Evolutionary conservation across 2,329 filamentous ascomycete genomes (phyloP).

Genomic region (Penicillium sp.): DNA sequence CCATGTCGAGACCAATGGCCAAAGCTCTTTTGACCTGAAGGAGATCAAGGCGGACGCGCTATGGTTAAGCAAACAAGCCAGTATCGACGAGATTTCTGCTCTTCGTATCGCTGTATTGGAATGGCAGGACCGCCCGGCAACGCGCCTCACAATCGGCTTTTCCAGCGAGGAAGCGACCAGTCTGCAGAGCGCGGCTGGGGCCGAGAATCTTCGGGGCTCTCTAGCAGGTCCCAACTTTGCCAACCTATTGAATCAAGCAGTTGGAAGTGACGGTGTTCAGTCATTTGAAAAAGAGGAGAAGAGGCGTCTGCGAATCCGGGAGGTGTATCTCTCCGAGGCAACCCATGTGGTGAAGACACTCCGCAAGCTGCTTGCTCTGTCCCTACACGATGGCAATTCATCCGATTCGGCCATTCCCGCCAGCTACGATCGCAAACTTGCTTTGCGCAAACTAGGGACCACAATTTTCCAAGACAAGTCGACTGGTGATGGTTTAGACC

Average conservation of each 20-base stretch:
- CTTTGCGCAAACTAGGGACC: conserved; percentile 27
- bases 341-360: conserved; percentile 64
- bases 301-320: conserved; percentile 65
- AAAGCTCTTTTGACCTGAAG: conserved; percentile 68
- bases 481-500: conserved; percentile 21
- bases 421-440: conserved; percentile 10
- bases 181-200: conserved; percentile 69
- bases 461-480: conserved; percentile 30
- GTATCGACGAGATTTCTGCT: conserved; percentile 77
- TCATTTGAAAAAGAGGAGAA: conserved; percentile 61
- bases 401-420: conserved; percentile 9
- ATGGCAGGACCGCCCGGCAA: conserved; percentile 75
- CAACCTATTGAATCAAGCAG: conserved; percentile 32
- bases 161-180: conserved; percentile 76
- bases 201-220: conserved; percentile 59
- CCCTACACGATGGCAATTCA: conserved; percentile 24
- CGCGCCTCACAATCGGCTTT: conserved; percentile 67
- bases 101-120: conserved; percentile 78
- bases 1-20: conserved; percentile 68
- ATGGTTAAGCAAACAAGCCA: conserved; percentile 77
- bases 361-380: conserved; percentile 46
- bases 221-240: conserved; percentile 43
- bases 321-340: conserved; percentile 69
- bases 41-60: conserved; percentile 78
- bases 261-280: conserved; percentile 29